These are phyloP conservation scores for Colletotrichum sp. DNA, from an alignment of 2,329 filamentous ascomycete species.

Conservation along the genomic window DNA sequence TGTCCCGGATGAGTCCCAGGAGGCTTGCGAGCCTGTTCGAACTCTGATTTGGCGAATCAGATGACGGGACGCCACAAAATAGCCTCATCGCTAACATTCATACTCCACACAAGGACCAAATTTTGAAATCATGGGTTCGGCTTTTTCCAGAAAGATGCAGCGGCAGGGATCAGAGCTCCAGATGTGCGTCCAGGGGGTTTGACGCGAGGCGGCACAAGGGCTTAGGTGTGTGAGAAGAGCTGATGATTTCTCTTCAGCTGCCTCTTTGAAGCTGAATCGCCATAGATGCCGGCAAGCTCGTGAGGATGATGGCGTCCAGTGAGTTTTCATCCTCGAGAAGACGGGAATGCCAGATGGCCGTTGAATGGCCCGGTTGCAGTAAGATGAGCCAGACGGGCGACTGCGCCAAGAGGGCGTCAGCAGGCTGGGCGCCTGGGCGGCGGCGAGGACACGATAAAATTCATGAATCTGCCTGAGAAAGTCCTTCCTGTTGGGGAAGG, in stretches of 20 bases:
- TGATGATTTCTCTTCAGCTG: neutral
- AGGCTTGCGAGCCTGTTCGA: neutral
- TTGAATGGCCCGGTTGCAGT: neutral
- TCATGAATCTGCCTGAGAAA: neutral
- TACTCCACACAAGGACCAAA: neutral
- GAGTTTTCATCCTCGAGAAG: neutral
- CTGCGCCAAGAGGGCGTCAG: slow-evolving; percentile 16
- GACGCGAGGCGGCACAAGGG: neutral
- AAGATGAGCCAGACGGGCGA: neutral
- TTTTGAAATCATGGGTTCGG: neutral
- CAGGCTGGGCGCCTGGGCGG: slow-evolving; percentile 8
- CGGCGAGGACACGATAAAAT: neutral
- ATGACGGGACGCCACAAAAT: neutral
- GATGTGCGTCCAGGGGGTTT: neutral
- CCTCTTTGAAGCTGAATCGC: neutral
- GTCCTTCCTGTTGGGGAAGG: slow-evolving; percentile 12
- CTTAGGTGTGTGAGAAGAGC: neutral
- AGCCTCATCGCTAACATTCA: neutral
- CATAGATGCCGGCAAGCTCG: slow-evolving; percentile 10
- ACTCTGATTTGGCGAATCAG: neutral
- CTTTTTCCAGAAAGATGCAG: neutral
- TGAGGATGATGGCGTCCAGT: neutral
- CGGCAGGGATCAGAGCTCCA: neutral
- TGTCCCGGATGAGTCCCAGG: neutral
- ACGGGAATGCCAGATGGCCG: neutral